Evolutionary conservation across 495 filamentous ascomycete genomes (phyloP).

Genomic region (Aspergillus nanangensis): DNA sequence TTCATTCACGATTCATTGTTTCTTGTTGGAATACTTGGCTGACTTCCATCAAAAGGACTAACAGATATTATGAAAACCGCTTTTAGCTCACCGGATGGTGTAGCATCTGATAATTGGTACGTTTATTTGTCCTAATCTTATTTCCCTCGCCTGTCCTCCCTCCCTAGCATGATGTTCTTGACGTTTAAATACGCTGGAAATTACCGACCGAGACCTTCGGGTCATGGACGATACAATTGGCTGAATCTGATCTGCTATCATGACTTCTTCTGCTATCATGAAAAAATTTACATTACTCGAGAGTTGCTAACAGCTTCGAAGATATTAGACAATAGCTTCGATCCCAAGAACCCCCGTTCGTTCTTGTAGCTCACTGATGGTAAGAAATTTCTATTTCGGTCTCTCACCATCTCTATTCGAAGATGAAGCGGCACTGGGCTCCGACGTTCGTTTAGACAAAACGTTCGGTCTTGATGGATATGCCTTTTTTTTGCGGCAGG

Average conservation of each 20-base stretch:
- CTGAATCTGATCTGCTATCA: slow-evolving; percentile 68
- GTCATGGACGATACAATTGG: slow-evolving; percentile 83
- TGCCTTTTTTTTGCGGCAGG: slow-evolving; percentile 93
- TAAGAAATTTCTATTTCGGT: slow-evolving; percentile 26
- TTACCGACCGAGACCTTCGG: slow-evolving; percentile 91
- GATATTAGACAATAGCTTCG: background rate
- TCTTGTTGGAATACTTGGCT: background rate
- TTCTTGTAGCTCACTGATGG: too few relatives aligned
- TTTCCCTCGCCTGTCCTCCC: too few relatives aligned
- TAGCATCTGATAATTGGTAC: too few relatives aligned
- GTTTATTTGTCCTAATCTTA: too few relatives aligned
- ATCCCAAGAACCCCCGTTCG: too few relatives aligned
- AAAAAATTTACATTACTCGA: too few relatives aligned
- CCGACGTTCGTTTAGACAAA: slow-evolving; percentile 61
- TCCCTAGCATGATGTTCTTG: slow-evolving; percentile 68
- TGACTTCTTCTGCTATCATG: slow-evolving; percentile 8
- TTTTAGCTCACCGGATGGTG: background rate
- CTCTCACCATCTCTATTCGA: slow-evolving; percentile 28
- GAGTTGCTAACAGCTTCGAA: slow-evolving; percentile 26
- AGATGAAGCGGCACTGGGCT: slow-evolving; percentile 99
- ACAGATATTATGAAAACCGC: background rate
- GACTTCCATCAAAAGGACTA: slow-evolving; percentile 10
- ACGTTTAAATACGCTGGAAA: slow-evolving; percentile 95
- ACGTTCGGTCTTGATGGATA: slow-evolving; percentile 71
- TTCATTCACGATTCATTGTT: background rate